Conservation (phyloP, 2,329 filamentous ascomycete genomes). For the Aspergillus clavatus region DNA sequence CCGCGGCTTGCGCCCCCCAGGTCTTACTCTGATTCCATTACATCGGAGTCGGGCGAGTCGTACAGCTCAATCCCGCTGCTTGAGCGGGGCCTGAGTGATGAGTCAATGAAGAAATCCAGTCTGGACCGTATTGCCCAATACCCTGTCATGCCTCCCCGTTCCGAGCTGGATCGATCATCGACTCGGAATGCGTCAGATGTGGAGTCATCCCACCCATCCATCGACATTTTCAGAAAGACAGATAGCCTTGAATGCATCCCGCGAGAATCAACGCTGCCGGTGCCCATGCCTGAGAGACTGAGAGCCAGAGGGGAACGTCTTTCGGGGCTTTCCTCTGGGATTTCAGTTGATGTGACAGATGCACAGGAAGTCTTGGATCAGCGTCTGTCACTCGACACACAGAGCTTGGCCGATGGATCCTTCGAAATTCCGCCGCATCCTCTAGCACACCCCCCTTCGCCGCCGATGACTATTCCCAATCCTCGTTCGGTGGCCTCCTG, state of each 20-base stretch:
- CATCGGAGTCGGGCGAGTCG: slow-evolving; percentile 61
- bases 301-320: slow-evolving; percentile 48
- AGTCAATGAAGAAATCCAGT: slow-evolving; percentile 47
- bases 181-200: slow-evolving; percentile 25
- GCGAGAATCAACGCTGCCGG: slow-evolving; percentile 40
- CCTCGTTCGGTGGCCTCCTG: slow-evolving; percentile 32
- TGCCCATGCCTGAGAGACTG: slow-evolving; percentile 19
- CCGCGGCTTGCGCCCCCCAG: slow-evolving; percentile 28
- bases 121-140: slow-evolving; percentile 13
- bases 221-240: slow-evolving; percentile 49
- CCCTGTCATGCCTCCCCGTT: slow-evolving; percentile 18
- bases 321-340: slow-evolving; percentile 50
- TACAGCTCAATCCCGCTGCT: slow-evolving; percentile 74
- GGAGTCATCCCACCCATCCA: slow-evolving; percentile 45
- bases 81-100: slow-evolving; percentile 55
- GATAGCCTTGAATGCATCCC: slow-evolving; percentile 49
- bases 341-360: slow-evolving; percentile 50
- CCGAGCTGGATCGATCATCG: slow-evolving; percentile 25
- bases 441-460: slow-evolving; percentile 44
- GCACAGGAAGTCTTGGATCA: slow-evolving; percentile 30
- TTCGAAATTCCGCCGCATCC: slow-evolving; percentile 42
- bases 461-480: slow-evolving; percentile 42
- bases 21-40: slow-evolving; percentile 42
- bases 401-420: slow-evolving; percentile 33
- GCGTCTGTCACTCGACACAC: slow-evolving; percentile 30